These are phyloP conservation scores for Candida succiphila DNA, from an alignment of 805 yeast species.

Conservation along the genomic window DNA sequence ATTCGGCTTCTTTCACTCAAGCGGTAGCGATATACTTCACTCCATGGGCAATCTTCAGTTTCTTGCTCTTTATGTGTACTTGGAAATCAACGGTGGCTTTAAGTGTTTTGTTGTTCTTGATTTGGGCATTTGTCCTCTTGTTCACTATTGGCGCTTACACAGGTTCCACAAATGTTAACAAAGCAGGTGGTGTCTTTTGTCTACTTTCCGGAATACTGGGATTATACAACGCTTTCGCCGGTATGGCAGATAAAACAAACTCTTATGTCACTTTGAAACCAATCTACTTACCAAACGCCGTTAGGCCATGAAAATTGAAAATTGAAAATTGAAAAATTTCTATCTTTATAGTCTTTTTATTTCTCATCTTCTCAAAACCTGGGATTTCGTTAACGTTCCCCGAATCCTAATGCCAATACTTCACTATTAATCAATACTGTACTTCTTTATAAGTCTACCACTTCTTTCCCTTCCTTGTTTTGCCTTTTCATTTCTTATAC, in stretches of 20 bases:
- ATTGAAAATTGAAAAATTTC: background rate
- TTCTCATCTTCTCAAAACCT: background rate
- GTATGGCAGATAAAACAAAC: constrained; percentile 41
- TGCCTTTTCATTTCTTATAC: too few relatives aligned
- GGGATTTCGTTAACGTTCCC: background rate
- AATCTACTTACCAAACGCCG: constrained; percentile 35
- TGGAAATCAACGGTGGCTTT: constrained; percentile 37
- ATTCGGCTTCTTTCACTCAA: constrained; percentile 25
- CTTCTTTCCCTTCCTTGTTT: too few relatives aligned
- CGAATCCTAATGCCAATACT: too few relatives aligned
- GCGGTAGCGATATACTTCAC: constrained; percentile 38
- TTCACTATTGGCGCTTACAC: constrained; percentile 35
- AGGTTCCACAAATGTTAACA: constrained; percentile 19
- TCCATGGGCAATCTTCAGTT: constrained; percentile 45
- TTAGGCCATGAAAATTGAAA: background rate
- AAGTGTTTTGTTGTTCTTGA: constrained; percentile 27
- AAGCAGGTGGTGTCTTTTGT: constrained; percentile 42
- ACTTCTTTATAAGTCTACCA: too few relatives aligned
- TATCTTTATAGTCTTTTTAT: background rate
- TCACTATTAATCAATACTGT: too few relatives aligned
- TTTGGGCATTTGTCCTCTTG: constrained; percentile 35
- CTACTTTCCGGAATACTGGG: constrained; percentile 32
- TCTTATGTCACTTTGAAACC: constrained; percentile 46
- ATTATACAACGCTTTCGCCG: constrained; percentile 37
- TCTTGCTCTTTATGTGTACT: constrained; percentile 34